phyloP scores from a whole-genome alignment of 2,329 filamentous ascomycete species.

The Colletotrichum lini region DNA sequence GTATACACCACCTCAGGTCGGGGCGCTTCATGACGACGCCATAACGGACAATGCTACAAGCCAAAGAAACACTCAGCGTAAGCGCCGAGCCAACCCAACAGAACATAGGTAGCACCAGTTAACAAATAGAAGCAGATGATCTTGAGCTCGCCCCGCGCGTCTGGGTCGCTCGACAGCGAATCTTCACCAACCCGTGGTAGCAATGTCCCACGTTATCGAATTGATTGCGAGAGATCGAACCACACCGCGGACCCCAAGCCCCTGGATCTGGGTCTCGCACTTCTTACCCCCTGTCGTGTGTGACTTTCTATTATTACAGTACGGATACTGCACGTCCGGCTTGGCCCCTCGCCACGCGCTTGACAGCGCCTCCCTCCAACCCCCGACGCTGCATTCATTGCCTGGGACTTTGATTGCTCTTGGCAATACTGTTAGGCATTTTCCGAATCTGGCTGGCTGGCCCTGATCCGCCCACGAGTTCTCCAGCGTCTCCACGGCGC shows the following conservation, averaged over 20 bases:
- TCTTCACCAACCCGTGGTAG: slow-evolving; percentile 11
- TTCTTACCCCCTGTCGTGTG: slow-evolving; percentile 13
- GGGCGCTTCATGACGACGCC: too few relatives aligned
- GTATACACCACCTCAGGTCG: too few relatives aligned
- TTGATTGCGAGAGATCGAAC: slow-evolving; percentile 19
- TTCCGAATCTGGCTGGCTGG: background rate
- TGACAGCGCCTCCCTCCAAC: background rate
- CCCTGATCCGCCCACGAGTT: slow-evolving; percentile 18
- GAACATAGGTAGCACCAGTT: background rate
- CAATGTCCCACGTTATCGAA: slow-evolving; percentile 10
- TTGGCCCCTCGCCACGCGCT: slow-evolving; percentile 34
- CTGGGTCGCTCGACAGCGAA: slow-evolving; percentile 25
- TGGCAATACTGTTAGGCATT: slow-evolving; percentile 34
- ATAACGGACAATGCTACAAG: background rate
- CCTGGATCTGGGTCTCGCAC: slow-evolving; percentile 16
- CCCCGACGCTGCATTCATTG: slow-evolving; percentile 36
- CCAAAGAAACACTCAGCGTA: background rate
- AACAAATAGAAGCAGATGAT: background rate
- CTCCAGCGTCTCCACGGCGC: slow-evolving; percentile 17
- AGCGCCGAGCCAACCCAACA: slow-evolving; percentile 4
- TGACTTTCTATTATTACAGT: slow-evolving; percentile 28
- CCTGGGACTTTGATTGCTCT: slow-evolving; percentile 26
- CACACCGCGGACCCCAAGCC: slow-evolving; percentile 25
- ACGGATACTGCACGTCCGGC: slow-evolving; percentile 36
- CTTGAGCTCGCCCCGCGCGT: background rate